phyloP scores from a whole-genome alignment of 106 monocot genomes.

The Dendrobium officinale region DNA sequence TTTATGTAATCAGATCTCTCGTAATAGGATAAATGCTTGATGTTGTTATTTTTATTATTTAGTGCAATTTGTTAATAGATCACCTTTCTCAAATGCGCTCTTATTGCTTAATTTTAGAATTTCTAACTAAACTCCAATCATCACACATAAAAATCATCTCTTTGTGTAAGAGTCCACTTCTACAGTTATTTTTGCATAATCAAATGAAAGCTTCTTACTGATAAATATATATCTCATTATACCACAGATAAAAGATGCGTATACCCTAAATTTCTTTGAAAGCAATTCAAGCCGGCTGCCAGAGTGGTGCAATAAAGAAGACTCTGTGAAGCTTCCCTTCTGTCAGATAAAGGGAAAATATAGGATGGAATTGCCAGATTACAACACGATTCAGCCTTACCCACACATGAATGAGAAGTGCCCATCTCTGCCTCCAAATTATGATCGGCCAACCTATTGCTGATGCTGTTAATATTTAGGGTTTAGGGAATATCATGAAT shows the following conservation, averaged over 20 bases:
- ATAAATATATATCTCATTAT: not conserved
- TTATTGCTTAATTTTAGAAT: no score
- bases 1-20: no score
- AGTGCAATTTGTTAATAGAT: no score
- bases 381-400: slow-evolving; percentile 63
- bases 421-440: slow-evolving; percentile 60
- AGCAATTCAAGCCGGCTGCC: slow-evolving; percentile 53
- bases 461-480: slow-evolving; percentile 3
- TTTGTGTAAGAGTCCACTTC: no score
- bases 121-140: no score
- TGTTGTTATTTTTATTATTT: no score
- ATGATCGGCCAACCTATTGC: slow-evolving; percentile 32
- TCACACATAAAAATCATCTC: no score
- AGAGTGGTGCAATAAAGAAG: slow-evolving; percentile 79
- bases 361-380: slow-evolving; percentile 70
- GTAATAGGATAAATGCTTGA: no score
- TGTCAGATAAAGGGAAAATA: slow-evolving; percentile 75
- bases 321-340: slow-evolving; percentile 53
- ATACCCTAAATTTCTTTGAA: slow-evolving; percentile 72
- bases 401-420: slow-evolving; percentile 87
- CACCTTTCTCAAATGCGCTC: no score
- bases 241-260: slow-evolving; percentile 79
- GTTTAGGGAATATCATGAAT: not conserved
- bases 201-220: no score
- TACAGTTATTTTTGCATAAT: no score